Evolutionary conservation across 2,329 filamentous ascomycete species (phyloP).

Genomic region (Coniella vitis): DNA sequence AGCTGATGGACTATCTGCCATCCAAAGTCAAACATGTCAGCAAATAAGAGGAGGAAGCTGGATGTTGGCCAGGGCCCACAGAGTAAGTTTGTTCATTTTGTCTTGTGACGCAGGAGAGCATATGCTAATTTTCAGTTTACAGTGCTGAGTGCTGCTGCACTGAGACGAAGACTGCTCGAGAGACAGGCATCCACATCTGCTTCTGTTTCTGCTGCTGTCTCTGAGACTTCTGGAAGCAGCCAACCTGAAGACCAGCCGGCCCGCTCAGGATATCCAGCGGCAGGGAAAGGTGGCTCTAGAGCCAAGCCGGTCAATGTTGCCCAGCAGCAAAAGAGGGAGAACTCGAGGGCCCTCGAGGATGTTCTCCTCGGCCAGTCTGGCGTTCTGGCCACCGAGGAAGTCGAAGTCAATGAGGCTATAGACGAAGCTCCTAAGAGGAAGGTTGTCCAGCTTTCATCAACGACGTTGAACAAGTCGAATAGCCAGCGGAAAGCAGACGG

Average conservation of each 20-base stretch:
- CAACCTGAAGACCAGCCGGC: background rate
- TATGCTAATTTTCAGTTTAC: background rate
- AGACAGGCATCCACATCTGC: constrained; percentile 12
- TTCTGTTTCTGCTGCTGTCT: background rate
- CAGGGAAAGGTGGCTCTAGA: background rate
- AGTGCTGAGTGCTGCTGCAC: constrained; percentile 39
- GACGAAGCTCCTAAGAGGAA: constrained; percentile 17
- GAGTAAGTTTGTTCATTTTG: constrained; percentile 24
- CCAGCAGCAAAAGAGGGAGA: background rate
- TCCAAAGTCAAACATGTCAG: constrained; percentile 19
- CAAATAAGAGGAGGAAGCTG: constrained; percentile 34
- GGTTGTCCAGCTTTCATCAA: constrained; percentile 35
- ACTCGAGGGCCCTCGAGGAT: constrained; percentile 1
- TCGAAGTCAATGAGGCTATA: constrained; percentile 19
- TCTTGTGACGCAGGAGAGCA: no score
- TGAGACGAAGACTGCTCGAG: constrained; percentile 32
- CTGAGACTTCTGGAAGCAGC: background rate
- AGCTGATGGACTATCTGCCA: background rate
- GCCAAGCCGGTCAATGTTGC: background rate
- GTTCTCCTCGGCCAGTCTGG: constrained; percentile 11
- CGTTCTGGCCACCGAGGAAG: constrained; percentile 4
- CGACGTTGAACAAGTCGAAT: constrained; percentile 39
- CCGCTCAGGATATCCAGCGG: background rate
- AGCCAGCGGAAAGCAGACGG: constrained; percentile 33
- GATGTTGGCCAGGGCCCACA: constrained; percentile 26